A percentile compares a stretch with the other conserved stretches of the same genome.
Evolutionary conservation across 2,329 filamentous ascomycete genomes (phyloP).

Genomic region (Calonectria leucothoes): DNA sequence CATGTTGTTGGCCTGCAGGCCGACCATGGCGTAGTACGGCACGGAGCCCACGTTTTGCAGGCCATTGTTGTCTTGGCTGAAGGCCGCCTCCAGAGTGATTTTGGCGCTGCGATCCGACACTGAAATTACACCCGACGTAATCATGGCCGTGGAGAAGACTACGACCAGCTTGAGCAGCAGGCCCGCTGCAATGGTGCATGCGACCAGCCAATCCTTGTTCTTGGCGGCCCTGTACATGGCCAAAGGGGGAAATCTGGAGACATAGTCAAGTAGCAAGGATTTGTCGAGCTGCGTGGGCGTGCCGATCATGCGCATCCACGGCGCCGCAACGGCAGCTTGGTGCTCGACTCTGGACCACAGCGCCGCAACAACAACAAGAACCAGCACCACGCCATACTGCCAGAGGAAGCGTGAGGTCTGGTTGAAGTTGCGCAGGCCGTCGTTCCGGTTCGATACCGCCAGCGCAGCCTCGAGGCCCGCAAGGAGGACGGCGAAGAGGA

Average conservation of each 20-base stretch:
- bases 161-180: slow-evolving; percentile 48
- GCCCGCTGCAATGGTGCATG: slow-evolving; percentile 37
- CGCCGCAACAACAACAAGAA: slow-evolving; percentile 47
- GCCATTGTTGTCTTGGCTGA: slow-evolving; percentile 41
- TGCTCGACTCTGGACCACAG: slow-evolving; percentile 53
- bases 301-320: slow-evolving; percentile 50
- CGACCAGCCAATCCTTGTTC: slow-evolving; percentile 51
- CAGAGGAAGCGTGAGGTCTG: slow-evolving; percentile 48
- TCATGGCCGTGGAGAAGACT: slow-evolving; percentile 50
- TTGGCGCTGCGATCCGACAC: slow-evolving; percentile 36
- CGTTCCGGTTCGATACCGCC: slow-evolving; percentile 44
- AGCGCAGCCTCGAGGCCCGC: slow-evolving; percentile 45
- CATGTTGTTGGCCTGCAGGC: slow-evolving; percentile 43
- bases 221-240: slow-evolving; percentile 43
- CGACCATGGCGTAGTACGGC: slow-evolving; percentile 49
- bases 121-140: slow-evolving; percentile 46
- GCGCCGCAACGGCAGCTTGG: slow-evolving; percentile 51
- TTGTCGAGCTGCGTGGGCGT: slow-evolving; percentile 43
- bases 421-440: slow-evolving; percentile 42
- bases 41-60: slow-evolving; percentile 40
- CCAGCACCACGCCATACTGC: slow-evolving; percentile 49
- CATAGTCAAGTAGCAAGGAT: slow-evolving; percentile 52
- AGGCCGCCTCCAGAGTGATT: slow-evolving; percentile 43
- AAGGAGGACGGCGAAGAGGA: slow-evolving; percentile 43
- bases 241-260: slow-evolving; percentile 44